Evolutionary conservation across 192 early-diverging fungal genomes (phyloP), one percentile per base, ranked within the genome.

Genomic region (Coemansia sp.): DNA sequence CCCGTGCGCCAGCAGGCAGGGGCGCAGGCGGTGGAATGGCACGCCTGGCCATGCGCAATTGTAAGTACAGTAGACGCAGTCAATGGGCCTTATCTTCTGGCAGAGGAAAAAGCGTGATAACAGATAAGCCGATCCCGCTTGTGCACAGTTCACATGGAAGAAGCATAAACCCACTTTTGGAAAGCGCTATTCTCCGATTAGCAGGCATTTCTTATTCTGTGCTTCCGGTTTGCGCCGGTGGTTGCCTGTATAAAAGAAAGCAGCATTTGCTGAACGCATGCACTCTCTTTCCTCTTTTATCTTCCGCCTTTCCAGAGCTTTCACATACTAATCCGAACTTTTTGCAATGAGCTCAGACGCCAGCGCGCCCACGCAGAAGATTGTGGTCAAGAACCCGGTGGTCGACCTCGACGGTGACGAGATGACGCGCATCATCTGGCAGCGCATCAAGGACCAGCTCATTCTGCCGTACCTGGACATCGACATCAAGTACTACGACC

Each of bases 371-470:
- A 57, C 69, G 36, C 38, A 60, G 40, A 81, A 81, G 78, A 97
- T 98, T 76, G 67, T 76, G 36, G 91, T 96, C 55, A 78, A 83
- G 73, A 95, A 92, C 76, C 90, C 94, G 21, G 87, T 92, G 47
- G 91, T 92, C 56, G 87, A 93, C 75, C 81, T 89, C 15, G 93
- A 98, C 70, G 96, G 96, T 62, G 96, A 98, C 80, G 96, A 98
- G 84, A 97, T 97, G 95, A 98, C 96, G 37, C 84, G 96, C 68
- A 97, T 98, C 82, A 91, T 98, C 80, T 96, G 93, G 93, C 85
- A 90, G 73, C 83, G 87, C 79, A 97, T 95, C 82, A 92, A 94
- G 77, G 94, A 98, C 71, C 63, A 91, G 86, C 84, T 94, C 21
- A 89, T 95, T 66, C 81, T 94, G 34, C 94, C 94, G 14, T 92